Evolutionary conservation across 2,329 filamentous ascomycete genomes (phyloP), one percentile per base, ranked within the genome.

Genomic region (Lachnellula arida): DNA sequence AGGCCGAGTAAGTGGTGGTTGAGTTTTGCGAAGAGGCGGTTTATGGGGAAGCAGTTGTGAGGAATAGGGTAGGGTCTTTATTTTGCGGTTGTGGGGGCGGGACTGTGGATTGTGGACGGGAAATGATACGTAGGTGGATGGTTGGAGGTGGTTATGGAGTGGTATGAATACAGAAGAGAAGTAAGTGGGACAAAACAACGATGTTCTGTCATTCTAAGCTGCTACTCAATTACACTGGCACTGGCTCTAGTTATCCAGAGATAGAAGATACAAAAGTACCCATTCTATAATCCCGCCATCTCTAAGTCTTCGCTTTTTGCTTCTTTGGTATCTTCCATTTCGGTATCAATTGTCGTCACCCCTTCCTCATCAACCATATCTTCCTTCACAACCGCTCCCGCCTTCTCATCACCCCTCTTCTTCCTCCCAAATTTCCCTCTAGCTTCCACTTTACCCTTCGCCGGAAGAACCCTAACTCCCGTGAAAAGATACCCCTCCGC

Each of bases 1-100:
- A 82, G 82, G 75, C 83, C 84, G 54, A 82, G 77, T 74, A 83
- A 95, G 85, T 97, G 93, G 90, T 99, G 94, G 94, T 76, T 99
- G 72, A 97, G 94, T 80, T 99, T 97, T 73, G 90, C 89, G 53
- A 97, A 97, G 86, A 87, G 94, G 76, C 97, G 97, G 84, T 99
- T 99, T 72, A 97, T 99, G 94, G 92, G 92, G 73, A 97, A 97
- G 84, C 82, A 84, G 64, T 77, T 94, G 75, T 92, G 79, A 72
- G 25, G n/a, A n/a, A n/a, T n/a, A n/a, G 23, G 32, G 12, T 22
- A n/a, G 28, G 40, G 19, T 19, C 19, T 5, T 25, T 25, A 25
- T 6, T 25, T 25, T 25, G 23, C 23, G 23, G 15, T 39, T 49
- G 43, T 25, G 19, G 12, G 48, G 34, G 46, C n/a, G 42, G 25